Evolutionary conservation across 805 yeast species (phyloP), one percentile per base, ranked within the genome.

Genomic region (Suhomyces emberorum): DNA sequence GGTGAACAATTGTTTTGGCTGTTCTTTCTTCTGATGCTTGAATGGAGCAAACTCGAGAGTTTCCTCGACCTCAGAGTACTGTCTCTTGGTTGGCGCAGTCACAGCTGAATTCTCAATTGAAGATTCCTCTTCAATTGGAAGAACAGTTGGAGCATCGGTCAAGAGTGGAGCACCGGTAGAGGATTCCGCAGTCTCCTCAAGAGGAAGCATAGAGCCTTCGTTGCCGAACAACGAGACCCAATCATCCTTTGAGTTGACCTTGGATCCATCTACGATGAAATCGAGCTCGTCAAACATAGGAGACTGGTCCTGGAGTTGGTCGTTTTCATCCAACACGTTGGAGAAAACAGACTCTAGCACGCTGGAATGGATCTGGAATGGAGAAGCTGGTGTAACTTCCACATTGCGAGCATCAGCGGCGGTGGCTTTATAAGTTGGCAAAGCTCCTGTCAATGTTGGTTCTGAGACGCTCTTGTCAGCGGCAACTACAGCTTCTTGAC

Each of bases 231-330:
- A 65, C 10, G 88, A 75, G 29, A 73, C 76, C 87, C 88, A 81
- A 47, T 72, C 73, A 24, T 74, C 70, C 41, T 63, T 66, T 35
- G 56, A 48, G 55, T 61, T 60, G 37, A 55, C 64, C 47, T 59
- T 58, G 32, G 55, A 50, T 35, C 70, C 69, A 39, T 66, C 71
- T 19, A 65, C 53, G 35, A 65, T 59, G 37, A 64, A 65, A 44
- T 67, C 75, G 41, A 59, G 51, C 37, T 77, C 77, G 50, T 77
- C 83, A 48, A 81, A 81, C 75, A 80, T 74, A 39, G 85, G 81
- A 49, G 79, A 67, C 34, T 59, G 54, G 46, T 72, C 76, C 37
- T 53, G 56, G 37, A 55, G 44, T 29, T 52, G 54, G 41, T 50
- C 54, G 39, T 46, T 39, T 34, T 59, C 66, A 42, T 63, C 70